A percentile compares a stretch with the other conserved stretches of the same genome.
Evolutionary conservation across 148 eudicot species (phyloP).

Genomic region (Vaccinium myrtillus): DNA sequence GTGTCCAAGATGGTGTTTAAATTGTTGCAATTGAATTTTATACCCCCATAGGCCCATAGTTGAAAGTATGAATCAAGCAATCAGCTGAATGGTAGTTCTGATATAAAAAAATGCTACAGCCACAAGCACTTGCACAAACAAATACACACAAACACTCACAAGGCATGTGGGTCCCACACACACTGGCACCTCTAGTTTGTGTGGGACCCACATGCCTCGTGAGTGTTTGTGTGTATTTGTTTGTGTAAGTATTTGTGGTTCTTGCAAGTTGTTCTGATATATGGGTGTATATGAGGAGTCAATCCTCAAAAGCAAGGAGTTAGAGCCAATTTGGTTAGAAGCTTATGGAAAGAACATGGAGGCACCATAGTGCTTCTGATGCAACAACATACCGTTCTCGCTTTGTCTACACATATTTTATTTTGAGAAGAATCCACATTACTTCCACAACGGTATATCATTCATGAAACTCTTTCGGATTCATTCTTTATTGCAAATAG

Average conservation of each 20-base stretch:
- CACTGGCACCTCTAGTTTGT: too few relatives aligned
- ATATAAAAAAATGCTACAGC: not conserved
- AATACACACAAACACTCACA: too few relatives aligned
- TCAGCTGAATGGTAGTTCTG: not conserved
- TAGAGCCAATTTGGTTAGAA: not conserved
- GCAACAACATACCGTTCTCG: not conserved
- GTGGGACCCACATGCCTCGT: too few relatives aligned
- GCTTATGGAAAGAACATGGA: not conserved
- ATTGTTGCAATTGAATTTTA: not conserved
- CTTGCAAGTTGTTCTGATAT: not conserved
- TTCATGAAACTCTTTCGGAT: not conserved
- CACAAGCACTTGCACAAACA: too few relatives aligned
- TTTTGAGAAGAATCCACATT: not conserved
- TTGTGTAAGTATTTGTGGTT: too few relatives aligned
- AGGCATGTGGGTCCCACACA: too few relatives aligned
- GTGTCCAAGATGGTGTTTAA: not conserved
- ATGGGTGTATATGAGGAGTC: not conserved
- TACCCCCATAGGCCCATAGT: not conserved
- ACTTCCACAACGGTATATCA: not conserved
- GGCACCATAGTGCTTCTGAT: not conserved
- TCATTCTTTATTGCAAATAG: not conserved
- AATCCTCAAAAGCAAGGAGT: not conserved
- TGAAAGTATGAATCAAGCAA: not conserved
- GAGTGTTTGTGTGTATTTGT: too few relatives aligned
- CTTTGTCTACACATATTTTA: not conserved